A percentile compares a stretch with the other conserved stretches of the same genome.
Conservation (phyloP, 2,329 filamentous ascomycete genomes). For the Kalmusia sp. region DNA sequence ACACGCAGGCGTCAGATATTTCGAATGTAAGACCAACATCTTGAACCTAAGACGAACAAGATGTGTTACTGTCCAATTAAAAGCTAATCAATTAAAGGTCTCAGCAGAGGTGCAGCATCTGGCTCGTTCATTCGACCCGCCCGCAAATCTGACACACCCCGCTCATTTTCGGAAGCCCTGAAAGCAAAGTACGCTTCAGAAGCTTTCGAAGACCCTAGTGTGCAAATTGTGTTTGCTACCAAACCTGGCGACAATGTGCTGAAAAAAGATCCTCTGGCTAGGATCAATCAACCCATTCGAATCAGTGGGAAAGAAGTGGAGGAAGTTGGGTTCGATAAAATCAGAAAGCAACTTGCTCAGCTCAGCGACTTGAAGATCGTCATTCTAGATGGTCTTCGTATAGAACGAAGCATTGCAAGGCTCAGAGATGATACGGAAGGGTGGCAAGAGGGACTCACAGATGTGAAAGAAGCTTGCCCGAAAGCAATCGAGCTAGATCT, state of each 20-base stretch:
- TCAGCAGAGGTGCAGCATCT: conserved; percentile 69
- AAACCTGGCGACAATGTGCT: conserved; percentile 22
- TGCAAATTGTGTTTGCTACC: conserved; percentile 38
- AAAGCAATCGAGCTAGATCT: conserved; percentile 78
- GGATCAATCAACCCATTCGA: conserved; percentile 63
- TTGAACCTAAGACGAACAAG: no score
- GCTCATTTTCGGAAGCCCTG: conserved; percentile 80
- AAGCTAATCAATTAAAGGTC: conserved; percentile 54
- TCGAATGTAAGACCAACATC: conserved; percentile 72
- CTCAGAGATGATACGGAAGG: conserved; percentile 13
- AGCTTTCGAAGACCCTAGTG: conserved; percentile 45
- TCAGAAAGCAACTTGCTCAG: conserved; percentile 78
- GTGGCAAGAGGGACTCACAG: conserved; percentile 41
- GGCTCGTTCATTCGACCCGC: conserved; percentile 88
- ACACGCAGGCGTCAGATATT: conserved; percentile 80
- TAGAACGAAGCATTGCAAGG: conserved; percentile 54
- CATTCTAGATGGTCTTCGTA: conserved; percentile 77
- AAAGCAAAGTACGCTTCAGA: conserved; percentile 82
- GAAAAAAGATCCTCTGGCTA: conserved; percentile 25
- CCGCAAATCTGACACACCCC: conserved; percentile 70
- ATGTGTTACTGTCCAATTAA: background rate
- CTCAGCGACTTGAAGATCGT: conserved; percentile 80
- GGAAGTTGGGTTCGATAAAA: conserved; percentile 95
- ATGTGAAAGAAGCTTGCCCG: conserved; percentile 65
- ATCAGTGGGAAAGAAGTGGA: conserved; percentile 84